These are phyloP conservation scores for Arabis hirsuta DNA, from an alignment of 345 rosid species.

Conservation along the genomic window DNA sequence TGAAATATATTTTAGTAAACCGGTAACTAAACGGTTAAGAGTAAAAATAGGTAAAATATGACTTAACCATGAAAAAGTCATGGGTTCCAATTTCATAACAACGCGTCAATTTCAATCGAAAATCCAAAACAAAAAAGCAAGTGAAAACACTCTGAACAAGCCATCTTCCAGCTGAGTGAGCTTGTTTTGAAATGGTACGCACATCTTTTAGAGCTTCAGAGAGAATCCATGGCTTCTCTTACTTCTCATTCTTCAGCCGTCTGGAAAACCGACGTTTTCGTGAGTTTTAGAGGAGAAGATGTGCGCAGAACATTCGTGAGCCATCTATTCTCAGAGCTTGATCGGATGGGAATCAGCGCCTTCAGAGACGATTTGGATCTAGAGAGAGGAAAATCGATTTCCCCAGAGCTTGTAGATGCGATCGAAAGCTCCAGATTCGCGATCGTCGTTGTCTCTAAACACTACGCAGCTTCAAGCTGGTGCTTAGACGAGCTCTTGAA, in stretches of 20 bases:
- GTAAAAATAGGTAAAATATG: no score
- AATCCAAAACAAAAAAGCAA: no score
- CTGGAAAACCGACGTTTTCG: slow-evolving; percentile 38
- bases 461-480: slow-evolving; percentile 43
- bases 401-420: slow-evolving; percentile 37
- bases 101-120: no score
- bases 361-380: slow-evolving; percentile 41
- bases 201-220: slow-evolving; percentile 6
- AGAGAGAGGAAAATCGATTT: slow-evolving; percentile 33
- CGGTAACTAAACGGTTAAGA: no score
- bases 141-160: no score
- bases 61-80: no score
- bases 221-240: slow-evolving; percentile 18
- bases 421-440: slow-evolving; percentile 39
- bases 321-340: slow-evolving; percentile 40
- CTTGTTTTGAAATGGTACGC: no score
- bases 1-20: no score
- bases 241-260: neutral
- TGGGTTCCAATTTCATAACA: no score
- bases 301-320: slow-evolving; percentile 41
- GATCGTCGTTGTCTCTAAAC: slow-evolving; percentile 37
- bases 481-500: slow-evolving; percentile 44
- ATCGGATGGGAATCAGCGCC: slow-evolving; percentile 34
- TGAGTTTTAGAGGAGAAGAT: slow-evolving; percentile 48
- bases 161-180: no score